These are phyloP conservation scores for Penicillium bialowiezense DNA, from an alignment of 495 filamentous ascomycete genomes.

Conservation along the genomic window DNA sequence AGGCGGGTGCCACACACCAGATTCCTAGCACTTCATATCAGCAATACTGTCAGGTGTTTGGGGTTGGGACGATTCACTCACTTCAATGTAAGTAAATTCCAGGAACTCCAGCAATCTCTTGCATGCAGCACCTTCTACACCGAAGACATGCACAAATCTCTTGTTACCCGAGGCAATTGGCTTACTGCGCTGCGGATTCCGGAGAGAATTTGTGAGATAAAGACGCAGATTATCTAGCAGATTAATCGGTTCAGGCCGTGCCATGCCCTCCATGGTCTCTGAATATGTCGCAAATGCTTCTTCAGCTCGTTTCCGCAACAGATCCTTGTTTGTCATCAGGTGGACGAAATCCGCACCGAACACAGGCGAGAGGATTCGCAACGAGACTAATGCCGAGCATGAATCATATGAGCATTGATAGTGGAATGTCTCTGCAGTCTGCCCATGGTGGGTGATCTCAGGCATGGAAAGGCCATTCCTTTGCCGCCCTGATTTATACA, in stretches of 20 bases:
- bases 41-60: too few relatives aligned
- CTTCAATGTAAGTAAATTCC: conserved; percentile 51
- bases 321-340: conserved; percentile 53
- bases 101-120: conserved; percentile 60
- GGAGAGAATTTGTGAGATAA: conserved; percentile 63
- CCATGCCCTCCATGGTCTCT: conserved; percentile 54
- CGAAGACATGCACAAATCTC: conserved; percentile 67
- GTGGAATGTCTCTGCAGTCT: conserved; percentile 36
- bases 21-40: conserved; percentile 25
- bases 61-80: too few relatives aligned
- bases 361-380: conserved; percentile 54
- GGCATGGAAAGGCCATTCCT: conserved; percentile 18
- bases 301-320: conserved; percentile 52
- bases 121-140: conserved; percentile 53
- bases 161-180: conserved; percentile 67
- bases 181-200: conserved; percentile 42
- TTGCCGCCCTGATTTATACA: conserved; percentile 38
- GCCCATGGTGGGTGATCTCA: conserved; percentile 32
- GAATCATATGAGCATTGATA: conserved; percentile 60
- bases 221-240: conserved; percentile 54
- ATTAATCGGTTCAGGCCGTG: conserved; percentile 42
- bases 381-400: conserved; percentile 54
- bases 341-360: conserved; percentile 47
- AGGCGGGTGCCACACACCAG: conserved; percentile 48
- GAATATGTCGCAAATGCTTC: conserved; percentile 54